Conservation (phyloP, 495 filamentous ascomycete species). For the Echria macrotheca region DNA sequence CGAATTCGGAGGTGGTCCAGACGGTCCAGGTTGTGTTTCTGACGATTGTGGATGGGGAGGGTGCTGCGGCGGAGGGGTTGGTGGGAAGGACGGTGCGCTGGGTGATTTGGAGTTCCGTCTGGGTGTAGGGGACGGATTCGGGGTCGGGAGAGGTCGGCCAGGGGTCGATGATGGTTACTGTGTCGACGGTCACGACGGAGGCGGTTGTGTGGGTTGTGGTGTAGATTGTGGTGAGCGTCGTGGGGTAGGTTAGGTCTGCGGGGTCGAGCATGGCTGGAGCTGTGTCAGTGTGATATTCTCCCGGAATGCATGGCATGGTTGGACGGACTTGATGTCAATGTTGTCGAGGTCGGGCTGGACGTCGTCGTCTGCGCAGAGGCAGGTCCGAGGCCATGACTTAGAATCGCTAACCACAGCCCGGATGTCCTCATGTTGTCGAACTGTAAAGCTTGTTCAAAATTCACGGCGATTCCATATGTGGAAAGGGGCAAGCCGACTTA, state of each 20-base stretch:
- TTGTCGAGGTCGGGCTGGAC: too few species aligned
- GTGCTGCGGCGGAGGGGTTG: not conserved
- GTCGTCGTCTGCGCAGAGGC: too few species aligned
- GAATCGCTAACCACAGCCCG: too few species aligned
- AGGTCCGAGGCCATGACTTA: too few species aligned
- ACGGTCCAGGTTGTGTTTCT: conserved; percentile 9
- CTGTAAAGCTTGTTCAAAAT: too few species aligned
- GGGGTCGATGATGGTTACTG: conserved; percentile 15
- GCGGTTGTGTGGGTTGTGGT: not conserved
- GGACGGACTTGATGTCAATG: too few species aligned
- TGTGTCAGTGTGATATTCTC: too few species aligned
- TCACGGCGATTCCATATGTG: too few species aligned
- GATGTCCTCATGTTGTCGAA: too few species aligned
- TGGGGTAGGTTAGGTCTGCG: conserved; percentile 18
- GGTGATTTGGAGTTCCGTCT: conserved; percentile 6
- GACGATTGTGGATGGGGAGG: not conserved
- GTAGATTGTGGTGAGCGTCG: conserved; percentile 13
- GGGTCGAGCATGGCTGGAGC: conserved; percentile 13
- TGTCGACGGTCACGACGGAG: conserved; percentile 13
- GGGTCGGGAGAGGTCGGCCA: conserved; percentile 18
- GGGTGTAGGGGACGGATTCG: conserved; percentile 10
- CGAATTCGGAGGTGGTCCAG: conserved; percentile 13
- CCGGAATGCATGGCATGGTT: too few species aligned
- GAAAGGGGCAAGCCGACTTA: too few species aligned
- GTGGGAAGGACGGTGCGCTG: conserved; percentile 12